Conservation (phyloP, 495 filamentous ascomycete species). For the Thermochaetoides thermophila region DNA sequence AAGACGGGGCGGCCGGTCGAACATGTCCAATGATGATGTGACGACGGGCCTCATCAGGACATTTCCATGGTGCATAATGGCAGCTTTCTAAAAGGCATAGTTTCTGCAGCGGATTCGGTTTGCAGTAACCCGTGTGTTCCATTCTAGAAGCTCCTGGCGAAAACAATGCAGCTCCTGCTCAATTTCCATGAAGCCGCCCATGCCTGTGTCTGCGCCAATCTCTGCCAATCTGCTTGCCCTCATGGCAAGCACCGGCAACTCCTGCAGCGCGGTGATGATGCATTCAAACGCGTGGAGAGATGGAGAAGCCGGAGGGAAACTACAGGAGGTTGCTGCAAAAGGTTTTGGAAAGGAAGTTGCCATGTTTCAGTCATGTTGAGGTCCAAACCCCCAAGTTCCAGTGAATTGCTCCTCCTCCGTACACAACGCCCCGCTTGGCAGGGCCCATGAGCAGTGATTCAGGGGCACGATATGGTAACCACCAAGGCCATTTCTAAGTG, state of each 20-base stretch:
- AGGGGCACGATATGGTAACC: too few species aligned
- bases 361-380: too few species aligned
- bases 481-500: too few species aligned
- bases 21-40: conserved; percentile 9
- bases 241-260: conserved; percentile 6
- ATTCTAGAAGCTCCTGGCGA: conserved; percentile 19
- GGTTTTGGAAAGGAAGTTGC: too few species aligned
- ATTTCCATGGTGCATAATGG: too few species aligned
- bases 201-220: conserved; percentile 10
- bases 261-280: conserved; percentile 1
- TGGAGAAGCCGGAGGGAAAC: background rate
- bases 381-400: too few species aligned
- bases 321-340: too few species aligned
- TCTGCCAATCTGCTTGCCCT: conserved; percentile 5
- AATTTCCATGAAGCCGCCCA: too few species aligned
- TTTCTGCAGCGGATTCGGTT: conserved; percentile 1
- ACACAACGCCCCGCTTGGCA: too few species aligned
- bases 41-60: conserved; percentile 3
- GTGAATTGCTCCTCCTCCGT: too few species aligned
- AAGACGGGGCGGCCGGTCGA: conserved; percentile 7
- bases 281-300: background rate
- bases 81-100: too few species aligned
- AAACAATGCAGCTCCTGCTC: conserved; percentile 11
- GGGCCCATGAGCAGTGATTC: too few species aligned
- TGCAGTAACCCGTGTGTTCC: conserved; percentile 15